Evolutionary conservation across 352 stramenopile genomes (phyloP), one percentile per base, ranked within the genome.

Genomic region (Phytophthora podocarpi): DNA sequence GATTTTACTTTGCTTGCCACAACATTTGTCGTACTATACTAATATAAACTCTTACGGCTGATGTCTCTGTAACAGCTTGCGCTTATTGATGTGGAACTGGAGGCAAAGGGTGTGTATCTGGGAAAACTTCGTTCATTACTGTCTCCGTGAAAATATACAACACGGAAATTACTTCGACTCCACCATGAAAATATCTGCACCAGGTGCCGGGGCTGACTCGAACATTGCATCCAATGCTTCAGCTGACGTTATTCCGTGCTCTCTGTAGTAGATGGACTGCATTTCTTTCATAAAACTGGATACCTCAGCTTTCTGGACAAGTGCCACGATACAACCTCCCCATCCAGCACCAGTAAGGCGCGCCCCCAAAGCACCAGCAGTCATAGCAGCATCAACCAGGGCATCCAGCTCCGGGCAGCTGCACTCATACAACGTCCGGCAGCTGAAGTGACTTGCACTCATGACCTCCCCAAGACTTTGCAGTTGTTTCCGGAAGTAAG

Each of bases 271-370:
- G 20, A 47, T 72, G 0, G 32, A 34, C 41, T 57, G 40, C 11
- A 89, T 24, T 20, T 50, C 21, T 40, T 70, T 58, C 46, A 82
- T 83, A 45, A 90, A 85, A 13, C 5, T 56, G 8, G 39, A 21
- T 9, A 84, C 64, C 8, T 67, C 46, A 21, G 46, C 13, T n/a
- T 79, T 80, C 15, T 39, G 42, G 3, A 93, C 68, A 12, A 94
- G 49, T 13, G 77, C 64, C 8, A 96, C 82, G 1, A 82, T 75
- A 60, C 85, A 96, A 27, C 88, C 88, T 57, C 88, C 88, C 88
- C 88, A 95, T 1, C 88, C 88, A 58, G 88, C 88, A 31, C 88
- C 88, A 10, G 85, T 95, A 20, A 96, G 58, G 15, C 86, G 74
- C 9, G 82, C 81, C 8, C 88, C 86, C 7, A 91, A 57, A 16